Conservation (phyloP, 2,329 filamentous ascomycete genomes). For the Colletotrichum brevisporum region DNA sequence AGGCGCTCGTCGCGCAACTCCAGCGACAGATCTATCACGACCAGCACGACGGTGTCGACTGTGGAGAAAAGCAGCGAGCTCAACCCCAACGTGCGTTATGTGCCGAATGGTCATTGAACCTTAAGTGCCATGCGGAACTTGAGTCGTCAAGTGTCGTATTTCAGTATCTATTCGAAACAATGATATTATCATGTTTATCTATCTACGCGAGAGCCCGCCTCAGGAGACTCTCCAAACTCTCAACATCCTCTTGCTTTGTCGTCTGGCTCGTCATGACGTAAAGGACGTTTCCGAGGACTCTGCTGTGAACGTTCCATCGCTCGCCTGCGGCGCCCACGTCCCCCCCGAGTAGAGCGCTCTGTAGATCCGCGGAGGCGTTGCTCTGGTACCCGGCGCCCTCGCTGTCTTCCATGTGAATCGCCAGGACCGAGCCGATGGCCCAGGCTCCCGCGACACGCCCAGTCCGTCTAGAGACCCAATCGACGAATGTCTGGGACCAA, state of each 20-base stretch:
- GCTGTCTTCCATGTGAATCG: slow-evolving; percentile 67
- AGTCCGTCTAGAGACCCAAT: slow-evolving; percentile 67
- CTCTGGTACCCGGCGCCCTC: slow-evolving; percentile 63
- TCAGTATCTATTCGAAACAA: no score
- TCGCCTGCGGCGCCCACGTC: not conserved
- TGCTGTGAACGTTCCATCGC: slow-evolving; percentile 65
- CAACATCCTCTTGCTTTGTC: slow-evolving; percentile 49
- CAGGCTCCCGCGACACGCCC: slow-evolving; percentile 74
- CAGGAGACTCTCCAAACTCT: slow-evolving; percentile 51
- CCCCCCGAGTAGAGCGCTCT: slow-evolving; percentile 44
- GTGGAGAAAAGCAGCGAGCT: not conserved
- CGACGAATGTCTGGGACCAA: slow-evolving; percentile 76
- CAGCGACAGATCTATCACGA: not conserved
- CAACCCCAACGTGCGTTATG: no score
- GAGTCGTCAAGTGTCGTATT: no score
- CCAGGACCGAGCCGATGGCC: slow-evolving; percentile 81
- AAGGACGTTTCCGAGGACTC: slow-evolving; percentile 70
- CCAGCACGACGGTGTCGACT: not conserved
- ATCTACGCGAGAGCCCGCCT: not conserved
- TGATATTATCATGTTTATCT: not conserved
- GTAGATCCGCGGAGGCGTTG: slow-evolving; percentile 59
- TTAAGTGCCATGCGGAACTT: no score
- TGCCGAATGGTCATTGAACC: no score
- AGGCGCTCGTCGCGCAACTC: no score
- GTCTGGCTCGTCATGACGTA: slow-evolving; percentile 71